Evolutionary conservation across 116 monocot species (phyloP).

Genomic region (Trichopus zeylanicus): DNA sequence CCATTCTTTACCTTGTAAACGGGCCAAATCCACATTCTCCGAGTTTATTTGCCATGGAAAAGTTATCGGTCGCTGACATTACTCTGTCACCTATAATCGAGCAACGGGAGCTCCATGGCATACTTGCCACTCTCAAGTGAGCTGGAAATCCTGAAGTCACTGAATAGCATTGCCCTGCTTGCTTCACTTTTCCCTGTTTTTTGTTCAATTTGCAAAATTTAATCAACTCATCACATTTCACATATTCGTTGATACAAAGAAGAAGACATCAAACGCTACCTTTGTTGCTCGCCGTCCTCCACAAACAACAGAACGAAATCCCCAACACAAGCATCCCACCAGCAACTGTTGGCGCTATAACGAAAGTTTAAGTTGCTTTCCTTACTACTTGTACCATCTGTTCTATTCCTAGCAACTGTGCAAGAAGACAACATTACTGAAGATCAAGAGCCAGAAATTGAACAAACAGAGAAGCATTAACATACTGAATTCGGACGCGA

Average conservation of each 20-base stretch:
- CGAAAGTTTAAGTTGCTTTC: background rate
- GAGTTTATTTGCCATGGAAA: slow-evolving; percentile 7
- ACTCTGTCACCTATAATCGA: slow-evolving; percentile 7
- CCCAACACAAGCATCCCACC: background rate
- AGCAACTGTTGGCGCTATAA: background rate
- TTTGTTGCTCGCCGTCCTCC: background rate
- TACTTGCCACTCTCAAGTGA: background rate
- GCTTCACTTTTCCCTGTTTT: slow-evolving; percentile 1
- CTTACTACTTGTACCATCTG: background rate
- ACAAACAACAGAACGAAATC: background rate
- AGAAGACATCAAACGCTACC: background rate
- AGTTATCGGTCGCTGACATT: slow-evolving; percentile 8
- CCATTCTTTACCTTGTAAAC: slow-evolving; percentile 15
- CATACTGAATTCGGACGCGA: slow-evolving; percentile 2
- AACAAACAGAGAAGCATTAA: background rate
- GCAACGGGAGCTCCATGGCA: slow-evolving; percentile 1
- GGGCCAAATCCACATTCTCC: slow-evolving; percentile 28
- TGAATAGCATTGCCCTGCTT: background rate
- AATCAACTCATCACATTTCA: background rate
- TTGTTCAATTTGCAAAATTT: background rate
- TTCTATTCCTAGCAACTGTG: background rate
- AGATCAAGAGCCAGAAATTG: background rate
- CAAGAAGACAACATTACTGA: background rate
- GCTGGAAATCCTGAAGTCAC: background rate
- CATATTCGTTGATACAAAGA: too few relatives aligned